Conservation (phyloP, 2,329 filamentous ascomycete species). For the Verticillium albo-atrum region DNA sequence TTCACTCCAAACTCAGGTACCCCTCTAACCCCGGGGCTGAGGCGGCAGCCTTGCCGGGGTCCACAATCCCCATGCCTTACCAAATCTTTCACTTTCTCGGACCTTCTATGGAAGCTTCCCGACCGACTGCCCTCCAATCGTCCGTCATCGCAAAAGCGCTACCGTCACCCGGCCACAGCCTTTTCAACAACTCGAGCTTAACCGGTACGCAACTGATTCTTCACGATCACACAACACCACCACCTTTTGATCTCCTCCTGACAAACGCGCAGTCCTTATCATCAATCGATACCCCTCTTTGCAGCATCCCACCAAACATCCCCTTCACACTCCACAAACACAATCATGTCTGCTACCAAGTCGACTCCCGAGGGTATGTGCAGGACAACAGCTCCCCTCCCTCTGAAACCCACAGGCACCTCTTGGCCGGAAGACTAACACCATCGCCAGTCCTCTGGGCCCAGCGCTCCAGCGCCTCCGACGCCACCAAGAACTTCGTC, state of each 20-base stretch:
- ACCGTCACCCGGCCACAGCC: neutral
- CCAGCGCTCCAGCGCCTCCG: conserved; percentile 81
- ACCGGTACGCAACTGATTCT: neutral
- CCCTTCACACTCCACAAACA: neutral
- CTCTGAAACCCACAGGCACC: no score
- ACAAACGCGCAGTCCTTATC: neutral
- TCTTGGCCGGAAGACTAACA: neutral
- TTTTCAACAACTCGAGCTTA: neutral
- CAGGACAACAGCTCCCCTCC: conserved; percentile 6
- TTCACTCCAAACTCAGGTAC: neutral
- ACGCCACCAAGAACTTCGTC: conserved; percentile 87
- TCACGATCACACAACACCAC: neutral
- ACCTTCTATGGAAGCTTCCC: conserved; percentile 4
- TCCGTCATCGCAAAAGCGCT: neutral
- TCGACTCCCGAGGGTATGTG: conserved; percentile 32
- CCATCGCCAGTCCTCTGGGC: conserved; percentile 82
- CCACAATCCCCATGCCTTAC: neutral
- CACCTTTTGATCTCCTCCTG: neutral
- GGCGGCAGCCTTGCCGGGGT: conserved; percentile 1
- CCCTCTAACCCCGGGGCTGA: neutral
- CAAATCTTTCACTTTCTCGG: conserved; percentile 5
- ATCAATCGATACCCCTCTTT: neutral
- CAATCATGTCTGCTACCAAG: conserved; percentile 11
- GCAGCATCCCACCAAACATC: neutral
- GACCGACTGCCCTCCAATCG: conserved; percentile 1